A percentile compares a stretch with the other conserved stretches of the same genome.
Conservation (phyloP, 129 eudicot species). For the Helianthus annuus region HanXRQr2.0-SUNRISE NC_035441.2:129110443-129110942, state of each 20-base stretch:
- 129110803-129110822: neutral
- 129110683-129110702: neutral
- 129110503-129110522: too few species aligned
- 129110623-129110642: too few species aligned
- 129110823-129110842: neutral
- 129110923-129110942: conserved; percentile 60
- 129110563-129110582: too few species aligned
- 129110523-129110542: too few species aligned
- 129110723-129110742: neutral
- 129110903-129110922: conserved; percentile 47
- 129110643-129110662: too few species aligned
- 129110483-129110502: too few species aligned
- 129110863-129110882: conserved; percentile 20
- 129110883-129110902: conserved; percentile 13
- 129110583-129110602: too few species aligned
- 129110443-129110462: too few species aligned
- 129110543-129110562: too few species aligned
- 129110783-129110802: neutral
- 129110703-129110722: neutral
- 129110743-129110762: neutral
- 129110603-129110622: too few species aligned
- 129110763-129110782: neutral
- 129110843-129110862: neutral
- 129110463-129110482: too few species aligned
- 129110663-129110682: too few species aligned